Conservation (phyloP, 768 basidiomycete species). For the Kockovaella imperatae region DNA sequence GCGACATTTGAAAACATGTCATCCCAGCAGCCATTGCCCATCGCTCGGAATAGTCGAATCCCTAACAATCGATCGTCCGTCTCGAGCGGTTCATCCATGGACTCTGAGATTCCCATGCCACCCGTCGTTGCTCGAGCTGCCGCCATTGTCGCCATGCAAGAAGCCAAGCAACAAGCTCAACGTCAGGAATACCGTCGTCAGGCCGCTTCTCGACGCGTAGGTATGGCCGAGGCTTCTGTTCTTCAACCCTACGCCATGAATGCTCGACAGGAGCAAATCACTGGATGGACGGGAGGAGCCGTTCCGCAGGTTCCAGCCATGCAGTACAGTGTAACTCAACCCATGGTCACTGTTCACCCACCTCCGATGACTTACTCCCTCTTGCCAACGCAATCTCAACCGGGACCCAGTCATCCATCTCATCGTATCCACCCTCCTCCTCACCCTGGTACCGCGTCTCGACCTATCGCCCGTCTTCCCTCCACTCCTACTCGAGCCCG, state of each 20-base stretch:
- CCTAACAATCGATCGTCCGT: slow-evolving; percentile 4
- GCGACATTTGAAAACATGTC: slow-evolving; percentile 14
- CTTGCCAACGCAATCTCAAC: neutral
- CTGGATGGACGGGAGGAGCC: slow-evolving; percentile 36
- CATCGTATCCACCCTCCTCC: slow-evolving; percentile 33
- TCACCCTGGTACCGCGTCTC: slow-evolving; percentile 14
- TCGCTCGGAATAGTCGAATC: slow-evolving; percentile 8
- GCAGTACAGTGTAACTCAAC: too few species aligned
- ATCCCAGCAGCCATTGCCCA: slow-evolving; percentile 26
- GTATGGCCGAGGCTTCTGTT: slow-evolving; percentile 29
- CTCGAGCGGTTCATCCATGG: neutral
- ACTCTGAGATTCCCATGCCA: slow-evolving; percentile 16
- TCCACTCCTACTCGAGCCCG: slow-evolving; percentile 10
- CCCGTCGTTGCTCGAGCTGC: slow-evolving; percentile 28
- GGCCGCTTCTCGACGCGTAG: slow-evolving; percentile 17
- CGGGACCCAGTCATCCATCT: neutral
- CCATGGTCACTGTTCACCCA: slow-evolving; percentile 32
- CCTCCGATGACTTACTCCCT: slow-evolving; percentile 19
- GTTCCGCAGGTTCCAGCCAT: too few species aligned
- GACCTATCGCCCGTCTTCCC: slow-evolving; percentile 29
- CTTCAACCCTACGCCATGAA: slow-evolving; percentile 15
- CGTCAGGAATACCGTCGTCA: slow-evolving; percentile 15
- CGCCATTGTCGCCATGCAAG: slow-evolving; percentile 29
- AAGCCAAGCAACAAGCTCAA: slow-evolving; percentile 21
- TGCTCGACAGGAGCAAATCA: slow-evolving; percentile 6